A percentile compares a stretch with the other conserved stretches of the same genome.
Conservation (phyloP, 2,329 filamentous ascomycete genomes). For the Trichophaea hybrida region DNA sequence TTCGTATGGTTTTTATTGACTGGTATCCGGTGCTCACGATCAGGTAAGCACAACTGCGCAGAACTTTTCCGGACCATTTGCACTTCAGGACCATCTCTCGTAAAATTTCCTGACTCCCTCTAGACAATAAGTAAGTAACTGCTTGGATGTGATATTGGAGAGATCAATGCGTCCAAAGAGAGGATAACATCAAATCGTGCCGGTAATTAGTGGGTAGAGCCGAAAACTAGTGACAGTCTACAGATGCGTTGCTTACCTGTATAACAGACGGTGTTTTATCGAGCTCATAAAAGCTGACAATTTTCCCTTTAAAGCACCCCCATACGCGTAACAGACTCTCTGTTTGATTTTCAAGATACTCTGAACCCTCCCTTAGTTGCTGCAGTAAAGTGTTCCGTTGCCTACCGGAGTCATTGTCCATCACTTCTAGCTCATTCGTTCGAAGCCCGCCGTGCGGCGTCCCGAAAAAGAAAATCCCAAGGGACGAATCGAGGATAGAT, state of each 20-base stretch:
- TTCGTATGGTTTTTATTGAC: conserved; percentile 2
- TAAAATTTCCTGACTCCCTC: not conserved
- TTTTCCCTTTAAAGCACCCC: not conserved
- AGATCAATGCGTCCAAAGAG: not conserved
- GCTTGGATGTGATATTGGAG: not conserved
- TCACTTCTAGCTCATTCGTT: not conserved
- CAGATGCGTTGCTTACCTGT: not conserved
- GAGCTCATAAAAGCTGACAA: conserved; percentile 9
- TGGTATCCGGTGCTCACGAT: not conserved
- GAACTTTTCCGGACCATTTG: not conserved
- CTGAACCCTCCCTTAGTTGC: not conserved
- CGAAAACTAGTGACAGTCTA: not conserved
- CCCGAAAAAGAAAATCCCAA: conserved; percentile 5
- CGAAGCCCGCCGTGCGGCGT: conserved; percentile 3
- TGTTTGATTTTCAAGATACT: not conserved
- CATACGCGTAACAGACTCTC: not conserved
- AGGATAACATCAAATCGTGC: too few species aligned
- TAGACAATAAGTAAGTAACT: not conserved
- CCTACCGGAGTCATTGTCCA: not conserved
- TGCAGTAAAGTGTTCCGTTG: not conserved
- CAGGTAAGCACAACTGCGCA: not conserved
- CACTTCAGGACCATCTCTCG: not conserved
- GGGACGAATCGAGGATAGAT: not conserved
- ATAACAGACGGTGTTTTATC: conserved; percentile 2
- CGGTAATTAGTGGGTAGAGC: too few species aligned